Percentiles rank a stretch among this genome's conserved stretches.
phyloP scores from a whole-genome alignment of 2,329 filamentous ascomycete genomes.

The Periconia macrospinosa region DNA sequence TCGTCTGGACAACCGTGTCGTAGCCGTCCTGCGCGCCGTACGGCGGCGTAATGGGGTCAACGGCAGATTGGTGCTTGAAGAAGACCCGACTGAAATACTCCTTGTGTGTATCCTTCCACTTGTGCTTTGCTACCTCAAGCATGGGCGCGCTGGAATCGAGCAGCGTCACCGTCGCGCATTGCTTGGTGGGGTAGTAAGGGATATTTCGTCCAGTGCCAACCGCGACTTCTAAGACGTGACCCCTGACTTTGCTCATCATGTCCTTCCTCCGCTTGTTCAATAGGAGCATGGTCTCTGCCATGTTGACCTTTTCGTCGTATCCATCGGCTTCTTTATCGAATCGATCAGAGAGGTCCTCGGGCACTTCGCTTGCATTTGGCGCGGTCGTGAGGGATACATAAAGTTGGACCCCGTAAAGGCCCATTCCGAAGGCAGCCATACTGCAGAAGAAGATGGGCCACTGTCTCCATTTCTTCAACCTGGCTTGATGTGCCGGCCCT shows the following conservation, averaged over 20 bases:
- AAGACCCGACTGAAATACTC: slow-evolving; percentile 41
- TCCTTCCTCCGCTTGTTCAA: slow-evolving; percentile 45
- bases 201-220: slow-evolving; percentile 55
- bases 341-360: slow-evolving; percentile 47
- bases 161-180: slow-evolving; percentile 49
- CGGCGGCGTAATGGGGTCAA: slow-evolving; percentile 47
- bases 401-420: slow-evolving; percentile 44
- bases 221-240: slow-evolving; percentile 53
- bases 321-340: slow-evolving; percentile 50
- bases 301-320: slow-evolving; percentile 52
- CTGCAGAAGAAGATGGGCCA: slow-evolving; percentile 36
- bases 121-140: slow-evolving; percentile 52
- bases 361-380: slow-evolving; percentile 29
- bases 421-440: slow-evolving; percentile 42
- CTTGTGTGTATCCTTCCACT: slow-evolving; percentile 49
- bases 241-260: slow-evolving; percentile 45
- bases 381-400: slow-evolving; percentile 34
- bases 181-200: slow-evolving; percentile 47
- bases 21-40: slow-evolving; percentile 46
- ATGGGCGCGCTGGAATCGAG: slow-evolving; percentile 52
- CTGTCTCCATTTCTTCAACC: slow-evolving; percentile 32
- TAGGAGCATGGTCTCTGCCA: slow-evolving; percentile 47
- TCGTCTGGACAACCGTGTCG: slow-evolving; percentile 55
- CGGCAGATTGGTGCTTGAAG: slow-evolving; percentile 50
- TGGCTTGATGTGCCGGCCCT: slow-evolving; percentile 27